Conservation (phyloP, 768 basidiomycete species). For the Pholiota microspora region DNA sequence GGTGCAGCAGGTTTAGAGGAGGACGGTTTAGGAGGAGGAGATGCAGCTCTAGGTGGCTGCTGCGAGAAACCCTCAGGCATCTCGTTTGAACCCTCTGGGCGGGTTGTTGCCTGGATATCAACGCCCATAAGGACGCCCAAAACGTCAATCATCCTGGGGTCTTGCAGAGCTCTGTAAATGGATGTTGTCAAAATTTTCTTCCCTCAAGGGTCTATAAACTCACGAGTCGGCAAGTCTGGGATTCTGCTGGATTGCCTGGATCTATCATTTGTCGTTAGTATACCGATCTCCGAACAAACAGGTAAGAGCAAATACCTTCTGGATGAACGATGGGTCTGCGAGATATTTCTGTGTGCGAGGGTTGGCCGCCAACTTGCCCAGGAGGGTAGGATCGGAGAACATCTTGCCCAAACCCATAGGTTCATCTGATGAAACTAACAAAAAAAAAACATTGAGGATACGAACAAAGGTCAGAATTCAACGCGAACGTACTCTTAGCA, state of each 20-base stretch:
- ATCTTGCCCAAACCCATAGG: constrained; percentile 63
- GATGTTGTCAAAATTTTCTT: constrained; percentile 3
- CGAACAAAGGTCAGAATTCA: neutral
- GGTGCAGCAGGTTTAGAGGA: constrained; percentile 36
- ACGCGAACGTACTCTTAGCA: constrained; percentile 72
- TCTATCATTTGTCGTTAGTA: constrained; percentile 31
- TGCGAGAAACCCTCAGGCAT: constrained; percentile 56
- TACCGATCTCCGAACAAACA: constrained; percentile 4
- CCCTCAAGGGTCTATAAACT: no score
- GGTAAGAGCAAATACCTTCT: constrained; percentile 45
- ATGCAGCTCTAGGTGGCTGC: constrained; percentile 35
- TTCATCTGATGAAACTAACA: constrained; percentile 42
- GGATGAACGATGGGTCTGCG: constrained; percentile 78
- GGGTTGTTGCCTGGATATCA: constrained; percentile 83
- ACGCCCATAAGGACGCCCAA: constrained; percentile 92
- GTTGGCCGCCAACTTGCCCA: constrained; percentile 83
- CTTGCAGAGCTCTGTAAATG: constrained; percentile 52
- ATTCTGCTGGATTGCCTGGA: constrained; percentile 67
- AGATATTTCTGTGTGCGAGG: constrained; percentile 84
- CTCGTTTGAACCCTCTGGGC: constrained; percentile 83
- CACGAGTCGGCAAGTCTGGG: constrained; percentile 61
- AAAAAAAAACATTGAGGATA: constrained; percentile 17
- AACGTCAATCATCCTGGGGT: constrained; percentile 93
- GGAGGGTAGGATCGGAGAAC: constrained; percentile 81
- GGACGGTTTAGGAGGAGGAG: constrained; percentile 43